These are phyloP conservation scores for Bipolaris cookei DNA, from an alignment of 2,329 filamentous ascomycete genomes.

Conservation along the genomic window DNA sequence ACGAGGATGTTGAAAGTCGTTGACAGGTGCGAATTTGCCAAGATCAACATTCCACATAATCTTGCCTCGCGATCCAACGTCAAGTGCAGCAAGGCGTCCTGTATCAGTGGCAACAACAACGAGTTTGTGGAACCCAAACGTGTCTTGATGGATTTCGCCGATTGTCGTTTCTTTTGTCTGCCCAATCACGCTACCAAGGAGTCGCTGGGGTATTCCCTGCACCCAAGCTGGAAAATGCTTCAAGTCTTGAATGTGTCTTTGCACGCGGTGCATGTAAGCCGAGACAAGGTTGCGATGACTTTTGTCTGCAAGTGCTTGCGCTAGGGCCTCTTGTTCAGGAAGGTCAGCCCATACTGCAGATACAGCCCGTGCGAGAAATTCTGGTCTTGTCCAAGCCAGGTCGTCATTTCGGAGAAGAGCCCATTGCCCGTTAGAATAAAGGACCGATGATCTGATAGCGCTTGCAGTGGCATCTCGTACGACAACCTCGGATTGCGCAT, in stretches of 20 bases:
- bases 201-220: constrained; percentile 68
- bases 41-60: constrained; percentile 77
- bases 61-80: constrained; percentile 74
- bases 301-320: constrained; percentile 82
- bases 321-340: constrained; percentile 74
- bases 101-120: constrained; percentile 79
- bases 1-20: constrained; percentile 67
- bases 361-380: constrained; percentile 80
- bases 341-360: constrained; percentile 82
- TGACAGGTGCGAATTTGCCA: constrained; percentile 61
- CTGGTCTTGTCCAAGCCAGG: constrained; percentile 77
- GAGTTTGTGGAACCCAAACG: constrained; percentile 88
- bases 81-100: constrained; percentile 79
- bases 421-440: constrained; percentile 75
- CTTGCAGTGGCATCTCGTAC: constrained; percentile 71
- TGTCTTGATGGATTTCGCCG: constrained; percentile 66
- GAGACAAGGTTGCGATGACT: constrained; percentile 78
- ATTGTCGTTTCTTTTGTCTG: constrained; percentile 65
- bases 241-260: constrained; percentile 80
- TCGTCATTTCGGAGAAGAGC: constrained; percentile 82
- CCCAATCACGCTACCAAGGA: constrained; percentile 62
- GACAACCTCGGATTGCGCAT: constrained; percentile 82
- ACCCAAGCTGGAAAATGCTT: constrained; percentile 77
- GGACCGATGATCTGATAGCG: constrained; percentile 77
- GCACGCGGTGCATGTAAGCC: constrained; percentile 88